phyloP scores from a whole-genome alignment of 2,329 filamentous ascomycete species.

The Neocatenulostroma microsporum region DNA sequence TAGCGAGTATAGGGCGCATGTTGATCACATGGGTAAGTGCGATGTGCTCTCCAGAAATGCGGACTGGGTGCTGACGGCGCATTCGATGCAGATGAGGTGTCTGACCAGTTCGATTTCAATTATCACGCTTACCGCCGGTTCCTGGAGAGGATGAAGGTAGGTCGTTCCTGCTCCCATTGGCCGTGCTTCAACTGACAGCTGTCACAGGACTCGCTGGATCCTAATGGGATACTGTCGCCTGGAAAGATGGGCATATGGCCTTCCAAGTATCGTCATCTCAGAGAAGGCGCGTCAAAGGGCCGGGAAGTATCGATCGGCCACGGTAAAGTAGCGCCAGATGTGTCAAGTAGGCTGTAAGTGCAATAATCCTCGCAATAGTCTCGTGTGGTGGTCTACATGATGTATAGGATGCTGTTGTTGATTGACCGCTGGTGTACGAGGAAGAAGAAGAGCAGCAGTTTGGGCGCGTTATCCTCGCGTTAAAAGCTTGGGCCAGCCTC shows the following conservation, averaged over 20 bases:
- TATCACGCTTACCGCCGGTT: not conserved
- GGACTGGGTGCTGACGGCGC: not conserved
- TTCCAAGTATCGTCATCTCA: not conserved
- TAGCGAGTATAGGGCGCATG: not conserved
- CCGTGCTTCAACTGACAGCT: not conserved
- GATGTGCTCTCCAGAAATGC: not conserved
- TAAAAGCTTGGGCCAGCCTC: too few species aligned
- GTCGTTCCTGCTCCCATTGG: not conserved
- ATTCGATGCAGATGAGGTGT: not conserved
- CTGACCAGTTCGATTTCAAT: slow-evolving; percentile 1
- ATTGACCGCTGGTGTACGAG: too few species aligned
- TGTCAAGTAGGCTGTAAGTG: too few species aligned
- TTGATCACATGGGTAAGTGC: slow-evolving; percentile 1
- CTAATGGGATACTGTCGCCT: not conserved
- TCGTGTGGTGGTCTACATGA: too few species aligned
- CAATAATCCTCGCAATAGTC: too few species aligned
- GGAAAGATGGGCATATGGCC: not conserved
- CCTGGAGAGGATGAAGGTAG: not conserved
- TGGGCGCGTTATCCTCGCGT: too few species aligned
- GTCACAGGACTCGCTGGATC: not conserved
- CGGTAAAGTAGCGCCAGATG: too few species aligned
- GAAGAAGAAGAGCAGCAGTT: too few species aligned
- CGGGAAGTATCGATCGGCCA: too few species aligned
- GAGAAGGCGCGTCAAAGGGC: not conserved
- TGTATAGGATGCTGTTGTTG: too few species aligned